Conservation (phyloP, 140 eudicot genomes). For the Erigeron philadelphicus region DNA sequence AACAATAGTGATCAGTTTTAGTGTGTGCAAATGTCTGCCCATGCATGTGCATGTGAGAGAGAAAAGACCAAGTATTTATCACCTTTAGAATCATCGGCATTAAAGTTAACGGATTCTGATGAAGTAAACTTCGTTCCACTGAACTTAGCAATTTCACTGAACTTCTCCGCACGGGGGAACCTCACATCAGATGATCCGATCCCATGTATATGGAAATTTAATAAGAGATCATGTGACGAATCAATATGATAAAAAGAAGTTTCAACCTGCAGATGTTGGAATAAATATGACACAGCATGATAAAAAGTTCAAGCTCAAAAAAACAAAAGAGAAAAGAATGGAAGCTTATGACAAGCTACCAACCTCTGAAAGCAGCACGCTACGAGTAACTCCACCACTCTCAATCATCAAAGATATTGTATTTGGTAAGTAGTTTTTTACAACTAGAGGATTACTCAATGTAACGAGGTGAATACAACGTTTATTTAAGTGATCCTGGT, state of each 20-base stretch:
- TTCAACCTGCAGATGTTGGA: conserved; percentile 65
- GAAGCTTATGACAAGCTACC: conserved; percentile 20
- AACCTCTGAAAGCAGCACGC: conserved; percentile 69
- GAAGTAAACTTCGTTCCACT: conserved; percentile 75
- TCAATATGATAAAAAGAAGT: conserved; percentile 79
- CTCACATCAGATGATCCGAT: conserved; percentile 62
- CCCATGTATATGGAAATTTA: conserved; percentile 54
- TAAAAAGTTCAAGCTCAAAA: background rate
- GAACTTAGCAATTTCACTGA: conserved; percentile 62
- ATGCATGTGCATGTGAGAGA: background rate
- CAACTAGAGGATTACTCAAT: conserved; percentile 60
- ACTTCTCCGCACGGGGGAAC: conserved; percentile 87
- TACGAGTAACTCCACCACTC: conserved; percentile 74
- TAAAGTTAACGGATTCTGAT: conserved; percentile 59
- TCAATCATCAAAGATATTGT: conserved; percentile 65
- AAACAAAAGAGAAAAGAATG: background rate
- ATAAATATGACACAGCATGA: conserved; percentile 9
- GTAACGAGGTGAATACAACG: conserved; percentile 62
- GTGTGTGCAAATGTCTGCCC: conserved; percentile 14
- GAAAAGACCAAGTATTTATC: conserved; percentile 11
- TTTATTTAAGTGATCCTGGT: conserved; percentile 41
- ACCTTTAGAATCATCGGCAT: conserved; percentile 56
- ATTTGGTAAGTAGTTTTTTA: conserved; percentile 74
- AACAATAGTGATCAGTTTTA: conserved; percentile 20
- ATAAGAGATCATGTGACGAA: conserved; percentile 78